Evolutionary conservation across 371 early-diverging fungal genomes (phyloP), one percentile per base, ranked within the genome.

Genomic region (Conidiobolus incongruus): DNA sequence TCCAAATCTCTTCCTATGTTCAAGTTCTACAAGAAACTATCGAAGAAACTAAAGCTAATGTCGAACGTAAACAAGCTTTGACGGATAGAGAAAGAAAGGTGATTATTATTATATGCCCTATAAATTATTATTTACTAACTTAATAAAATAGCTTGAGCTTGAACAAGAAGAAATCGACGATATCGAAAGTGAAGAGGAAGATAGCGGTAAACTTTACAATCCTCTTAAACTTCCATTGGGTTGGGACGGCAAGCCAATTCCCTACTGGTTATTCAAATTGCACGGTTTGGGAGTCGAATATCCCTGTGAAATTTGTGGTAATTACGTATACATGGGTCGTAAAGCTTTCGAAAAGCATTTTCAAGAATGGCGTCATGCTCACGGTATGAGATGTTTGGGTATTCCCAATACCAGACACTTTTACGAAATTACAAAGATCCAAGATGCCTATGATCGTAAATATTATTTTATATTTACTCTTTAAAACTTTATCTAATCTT

Each of bases 241-340:
- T 8, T 94, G 93, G 93, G 97, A 95, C 53, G 98, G 96, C 29
- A 97, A 97, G 52, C 95, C 95, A 12, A 97, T 97, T 57, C 98
- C 98, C 10, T 92, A 81, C 56, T 97, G 98, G 98, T 65, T 97
- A 23, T 97, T 85, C 65, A 95, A 94, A 58, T 65, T 94, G 39
- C 95, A 94, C 55, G 98, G 98, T 6, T 58, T 97, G 38, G 88
- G 90, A 11, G 81, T 88, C 29, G 83, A 90, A 51, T 93, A 89
- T 53, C 70, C 83, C 0, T 97, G 98, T 53, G 96, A 97, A 60
- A 92, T 97, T 48, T 97, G 98, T 52, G 95, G 94, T 32, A 84
- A 86, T 46, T 78, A 75, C 50, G 77, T 87, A 10, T 94, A 95
- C 58, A 91, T 88, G 72, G 98, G 98, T 16, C 75, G 94, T 44